Evolutionary conservation across 495 filamentous ascomycete species (phyloP), one percentile per base, ranked within the genome.

Genomic region (Cercophora newfieldiana): DNA sequence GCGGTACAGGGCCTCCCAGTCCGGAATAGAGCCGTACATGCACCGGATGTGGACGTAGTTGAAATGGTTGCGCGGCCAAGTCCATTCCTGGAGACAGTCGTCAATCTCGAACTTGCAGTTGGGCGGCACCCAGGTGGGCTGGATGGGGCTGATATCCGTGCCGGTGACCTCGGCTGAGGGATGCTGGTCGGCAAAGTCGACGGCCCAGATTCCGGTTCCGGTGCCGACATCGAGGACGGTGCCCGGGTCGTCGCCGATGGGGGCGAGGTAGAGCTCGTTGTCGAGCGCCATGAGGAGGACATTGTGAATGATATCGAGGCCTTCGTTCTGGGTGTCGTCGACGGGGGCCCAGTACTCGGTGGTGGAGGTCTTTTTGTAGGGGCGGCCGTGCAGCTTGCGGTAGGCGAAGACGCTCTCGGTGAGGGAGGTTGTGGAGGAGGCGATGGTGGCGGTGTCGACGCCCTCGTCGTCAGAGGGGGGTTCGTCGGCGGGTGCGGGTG

Each of bases 81-180:
- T 72, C 87, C 83, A 90, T 14, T 76, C 77, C 6, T 77, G 78
- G 48, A 79, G 76, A 31, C 76, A 76, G 66, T 88, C 85, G 63
- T 88, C 86, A 28, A 87, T 74, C 56, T 85, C 80, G 69, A 88
- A 87, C 83, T 26, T 72, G 69, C 70, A 66, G 25, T 87, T 89
- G 4, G 79, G 77, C 0, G 83, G 79, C 6, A 78, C 71, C 70
- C 74, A 77, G 2, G 29, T 56, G 10, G 61, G 61, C 30, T 63
- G 61, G 49, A 63, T 56, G 29, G 61, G 25, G 6, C 26, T 44
- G 21, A 63, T 54, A 21, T 63, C 61, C 18, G 61, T 63, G 25
- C 61, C 61, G 0, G 21, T 63, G 25, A 63, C 61, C 0, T 22
- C 19, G 29, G 61, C 49, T 12, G 29, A 22, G 16, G 61, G 61